Evolutionary conservation across 108 stramenopile genomes (phyloP).

Genomic region (Nitzschia sp.): DNA sequence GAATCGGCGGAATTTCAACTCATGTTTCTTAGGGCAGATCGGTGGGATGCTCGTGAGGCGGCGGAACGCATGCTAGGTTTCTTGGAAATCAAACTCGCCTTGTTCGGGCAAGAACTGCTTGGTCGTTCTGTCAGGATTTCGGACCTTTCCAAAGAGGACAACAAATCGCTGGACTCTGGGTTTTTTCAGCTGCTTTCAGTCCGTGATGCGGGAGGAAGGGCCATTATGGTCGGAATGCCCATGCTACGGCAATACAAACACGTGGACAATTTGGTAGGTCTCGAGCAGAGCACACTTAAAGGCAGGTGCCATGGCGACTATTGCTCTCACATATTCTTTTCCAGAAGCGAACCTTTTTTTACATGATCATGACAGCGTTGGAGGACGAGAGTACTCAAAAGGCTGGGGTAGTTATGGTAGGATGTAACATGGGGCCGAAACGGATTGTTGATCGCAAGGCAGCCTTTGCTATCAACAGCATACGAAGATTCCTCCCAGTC

Average conservation of each 20-base stretch:
- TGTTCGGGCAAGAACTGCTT: slow-evolving; percentile 15
- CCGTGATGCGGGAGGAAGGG: slow-evolving; percentile 28
- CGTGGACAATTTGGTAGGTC: slow-evolving; percentile 16
- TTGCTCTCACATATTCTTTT: neutral
- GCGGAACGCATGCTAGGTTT: slow-evolving; percentile 8
- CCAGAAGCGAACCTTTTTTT: slow-evolving; percentile 23
- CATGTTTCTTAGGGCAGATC: slow-evolving; percentile 18
- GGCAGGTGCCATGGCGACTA: too few relatives aligned
- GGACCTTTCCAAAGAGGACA: slow-evolving; percentile 25
- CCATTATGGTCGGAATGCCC: slow-evolving; percentile 14
- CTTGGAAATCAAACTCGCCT: slow-evolving; percentile 15
- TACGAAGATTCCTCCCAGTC: slow-evolving; percentile 8
- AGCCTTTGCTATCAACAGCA: slow-evolving; percentile 9
- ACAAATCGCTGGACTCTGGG: slow-evolving; percentile 15
- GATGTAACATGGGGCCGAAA: slow-evolving; percentile 21
- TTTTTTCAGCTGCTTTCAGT: slow-evolving; percentile 24
- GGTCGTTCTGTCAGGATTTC: neutral
- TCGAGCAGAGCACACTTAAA: too few relatives aligned
- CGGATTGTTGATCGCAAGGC: slow-evolving; percentile 14
- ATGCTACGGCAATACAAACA: slow-evolving; percentile 22
- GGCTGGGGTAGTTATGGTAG: slow-evolving; percentile 21
- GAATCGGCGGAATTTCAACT: slow-evolving; percentile 18
- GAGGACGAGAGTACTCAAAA: slow-evolving; percentile 27
- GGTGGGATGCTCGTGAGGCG: slow-evolving; percentile 9
- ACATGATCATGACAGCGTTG: slow-evolving; percentile 25